These are phyloP conservation scores for Stentor coeruleus DNA, from an alignment of 73 alveolate species.

Conservation along the genomic window DNA sequence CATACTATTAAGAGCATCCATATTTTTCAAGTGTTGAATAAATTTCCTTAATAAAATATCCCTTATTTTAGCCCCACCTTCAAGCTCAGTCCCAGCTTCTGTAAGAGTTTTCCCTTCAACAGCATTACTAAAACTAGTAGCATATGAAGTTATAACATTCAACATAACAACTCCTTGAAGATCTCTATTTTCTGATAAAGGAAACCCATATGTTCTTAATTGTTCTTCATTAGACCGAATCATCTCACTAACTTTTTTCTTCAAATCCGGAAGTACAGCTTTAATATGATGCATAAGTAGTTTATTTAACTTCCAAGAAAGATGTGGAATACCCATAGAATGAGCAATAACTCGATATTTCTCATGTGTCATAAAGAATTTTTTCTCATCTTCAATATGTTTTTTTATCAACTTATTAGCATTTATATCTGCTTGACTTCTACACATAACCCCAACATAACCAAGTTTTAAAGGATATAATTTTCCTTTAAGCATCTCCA, in stretches of 20 bases:
- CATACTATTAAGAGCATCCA: not conserved
- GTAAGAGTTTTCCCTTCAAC: conserved; percentile 19
- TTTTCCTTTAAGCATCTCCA: conserved; percentile 82
- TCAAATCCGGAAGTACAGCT: conserved; percentile 37
- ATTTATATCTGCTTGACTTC: conserved; percentile 72
- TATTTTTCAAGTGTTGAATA: not conserved
- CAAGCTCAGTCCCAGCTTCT: not conserved
- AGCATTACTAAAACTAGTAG: not conserved
- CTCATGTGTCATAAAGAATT: conserved; percentile 52
- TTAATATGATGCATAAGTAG: conserved; percentile 40
- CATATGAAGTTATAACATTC: not conserved
- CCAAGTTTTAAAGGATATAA: conserved; percentile 90
- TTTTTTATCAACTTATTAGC: conserved; percentile 64
- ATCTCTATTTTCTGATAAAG: not conserved
- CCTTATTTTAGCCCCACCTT: conserved; percentile 23
- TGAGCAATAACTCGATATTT: conserved; percentile 42
- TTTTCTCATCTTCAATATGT: conserved; percentile 63
- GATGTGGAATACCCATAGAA: conserved; percentile 41
- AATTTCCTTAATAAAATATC: not conserved
- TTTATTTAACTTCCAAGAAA: conserved; percentile 39
- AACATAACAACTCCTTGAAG: not conserved
- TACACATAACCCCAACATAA: conserved; percentile 93
- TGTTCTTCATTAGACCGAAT: not conserved
- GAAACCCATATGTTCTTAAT: not conserved
- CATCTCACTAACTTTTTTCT: conserved; percentile 14